Evolutionary conservation across 208 protist genomes (phyloP).

Genomic region (Porcisia hertigi): DNA sequence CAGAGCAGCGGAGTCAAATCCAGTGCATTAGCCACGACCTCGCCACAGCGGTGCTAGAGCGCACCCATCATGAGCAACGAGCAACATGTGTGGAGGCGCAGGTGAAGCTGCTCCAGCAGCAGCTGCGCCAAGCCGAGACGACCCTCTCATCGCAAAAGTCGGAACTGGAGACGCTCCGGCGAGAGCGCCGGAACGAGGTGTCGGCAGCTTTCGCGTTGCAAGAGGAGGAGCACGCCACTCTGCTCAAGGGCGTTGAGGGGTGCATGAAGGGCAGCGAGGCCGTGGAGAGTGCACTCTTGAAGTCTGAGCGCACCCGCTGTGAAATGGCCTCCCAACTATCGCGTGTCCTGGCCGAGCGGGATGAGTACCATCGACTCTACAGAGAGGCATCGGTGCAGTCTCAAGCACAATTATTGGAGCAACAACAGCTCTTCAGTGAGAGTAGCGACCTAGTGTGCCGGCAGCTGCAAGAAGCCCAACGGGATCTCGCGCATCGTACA

Average conservation of each 20-base stretch:
- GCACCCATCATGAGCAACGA: slow-evolving; percentile 16
- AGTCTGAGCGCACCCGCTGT: slow-evolving; percentile 27
- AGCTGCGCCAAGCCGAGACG: slow-evolving; percentile 16
- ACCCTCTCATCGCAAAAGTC: slow-evolving; percentile 13
- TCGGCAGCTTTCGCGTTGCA: slow-evolving; percentile 19
- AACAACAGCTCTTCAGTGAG: slow-evolving; percentile 55
- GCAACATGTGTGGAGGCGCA: slow-evolving; percentile 10
- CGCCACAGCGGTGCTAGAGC: slow-evolving; percentile 21
- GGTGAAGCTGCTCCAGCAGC: slow-evolving; percentile 5
- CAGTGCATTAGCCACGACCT: slow-evolving; percentile 21
- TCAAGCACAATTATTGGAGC: slow-evolving; percentile 56
- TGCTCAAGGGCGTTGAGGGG: slow-evolving; percentile 39
- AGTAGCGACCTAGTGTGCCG: slow-evolving; percentile 10
- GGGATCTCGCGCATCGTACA: slow-evolving; percentile 6
- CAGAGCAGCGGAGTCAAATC: slow-evolving; percentile 18
- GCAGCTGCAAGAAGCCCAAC: slow-evolving; percentile 15
- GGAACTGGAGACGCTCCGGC: slow-evolving; percentile 20
- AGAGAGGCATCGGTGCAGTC: slow-evolving; percentile 28
- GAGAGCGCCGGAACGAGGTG: slow-evolving; percentile 12
- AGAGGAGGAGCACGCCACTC: slow-evolving; percentile 14
- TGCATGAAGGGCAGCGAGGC: slow-evolving; percentile 47
- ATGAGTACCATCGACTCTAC: slow-evolving; percentile 18
- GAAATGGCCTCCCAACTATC: slow-evolving; percentile 26
- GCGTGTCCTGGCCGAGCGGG: slow-evolving; percentile 25
- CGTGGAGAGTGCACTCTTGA: slow-evolving; percentile 40